These are phyloP conservation scores for Scleroderma citrinum DNA, from an alignment of 768 basidiomycete genomes.

Conservation along the genomic window DNA sequence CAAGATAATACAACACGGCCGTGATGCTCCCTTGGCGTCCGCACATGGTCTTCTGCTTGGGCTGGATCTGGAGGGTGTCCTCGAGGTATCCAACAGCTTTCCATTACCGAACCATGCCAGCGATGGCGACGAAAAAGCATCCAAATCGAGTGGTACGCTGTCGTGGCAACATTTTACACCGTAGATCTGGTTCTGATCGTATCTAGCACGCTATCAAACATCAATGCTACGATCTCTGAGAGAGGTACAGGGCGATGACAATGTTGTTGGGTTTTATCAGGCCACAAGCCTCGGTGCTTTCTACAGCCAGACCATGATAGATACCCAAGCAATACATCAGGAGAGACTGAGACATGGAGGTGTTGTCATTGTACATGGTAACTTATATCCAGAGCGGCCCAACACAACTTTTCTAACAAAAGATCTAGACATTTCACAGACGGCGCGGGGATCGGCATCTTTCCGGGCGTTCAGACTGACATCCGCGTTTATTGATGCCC, in stretches of 20 bases:
- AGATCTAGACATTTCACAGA: slow-evolving; percentile 64
- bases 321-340: slow-evolving; percentile 81
- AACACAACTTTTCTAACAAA: slow-evolving; percentile 4
- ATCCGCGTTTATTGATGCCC: slow-evolving; percentile 71
- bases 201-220: slow-evolving; percentile 70
- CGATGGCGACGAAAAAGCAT: slow-evolving; percentile 80
- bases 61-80: slow-evolving; percentile 83
- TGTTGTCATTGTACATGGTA: slow-evolving; percentile 79
- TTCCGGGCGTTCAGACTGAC: slow-evolving; percentile 89
- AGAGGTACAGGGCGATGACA: slow-evolving; percentile 89
- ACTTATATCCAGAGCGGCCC: slow-evolving; percentile 2
- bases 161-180: slow-evolving; percentile 4
- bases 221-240: slow-evolving; percentile 84
- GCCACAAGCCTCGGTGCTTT: slow-evolving; percentile 82
- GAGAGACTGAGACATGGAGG: slow-evolving; percentile 84
- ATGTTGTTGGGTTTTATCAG: slow-evolving; percentile 91
- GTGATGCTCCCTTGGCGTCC: slow-evolving; percentile 66
- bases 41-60: slow-evolving; percentile 85
- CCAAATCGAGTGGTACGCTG: slow-evolving; percentile 64
- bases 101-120: slow-evolving; percentile 66
- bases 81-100: slow-evolving; percentile 91
- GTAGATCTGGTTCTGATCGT: slow-evolving; percentile 4
- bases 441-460: slow-evolving; percentile 76
- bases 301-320: slow-evolving; percentile 73
- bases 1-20: slow-evolving; percentile 90